Base-by-base conservation (phyloP, 1,284 basidiomycete genomes). In the Apiotrichum gamsii region DNA sequence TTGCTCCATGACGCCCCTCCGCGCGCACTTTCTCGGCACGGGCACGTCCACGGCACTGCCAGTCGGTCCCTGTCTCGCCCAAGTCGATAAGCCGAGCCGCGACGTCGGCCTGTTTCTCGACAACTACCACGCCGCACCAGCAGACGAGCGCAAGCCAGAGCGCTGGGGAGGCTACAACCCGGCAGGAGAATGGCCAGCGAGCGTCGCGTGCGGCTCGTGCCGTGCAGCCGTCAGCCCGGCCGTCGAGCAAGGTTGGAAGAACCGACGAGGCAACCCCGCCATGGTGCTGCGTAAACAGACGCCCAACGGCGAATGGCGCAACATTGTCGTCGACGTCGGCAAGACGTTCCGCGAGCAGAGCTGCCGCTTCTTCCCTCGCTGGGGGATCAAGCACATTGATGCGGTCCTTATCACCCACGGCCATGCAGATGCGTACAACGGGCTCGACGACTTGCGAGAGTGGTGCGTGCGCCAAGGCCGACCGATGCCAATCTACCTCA, bases 361-460 rank as follows among this genome's bases (percentile, higher is more conserved):
- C 24, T 54, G 57, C 25, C 57, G 55, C 47, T 59, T 61, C 35
- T 74, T 73, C 51, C 70, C 70, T 3, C 53, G 62, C 48, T 69
- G 67, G 62, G 67, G 65, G 2, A 62, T 74, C 8, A 49, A 66
- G 45, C 64, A 62, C 24, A 67, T 74, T 34, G 73, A 75, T 51
- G 73, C 72, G 4, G 72, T 74, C 5, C 56, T 75, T 15, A 59
- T 74, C 40, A 75, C 73, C 1, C 73, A 75, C 59, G 71, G 70
- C 1, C 73, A 69, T 49, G 68, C 67, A 32, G 67, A 71, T 50
- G 67, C 66, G 20, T 67, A 64, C 49, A 62, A 64, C 35, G 62
- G 65, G 13, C 54, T 66, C 16, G 66, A 65, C 54, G 64, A 65
- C 51, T 45, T 67, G 23, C 43, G 69, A 38, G 69, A 71, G 56